Conservation (phyloP, 176 grass and related monocot genomes). For the Carex parvula region DNA sequence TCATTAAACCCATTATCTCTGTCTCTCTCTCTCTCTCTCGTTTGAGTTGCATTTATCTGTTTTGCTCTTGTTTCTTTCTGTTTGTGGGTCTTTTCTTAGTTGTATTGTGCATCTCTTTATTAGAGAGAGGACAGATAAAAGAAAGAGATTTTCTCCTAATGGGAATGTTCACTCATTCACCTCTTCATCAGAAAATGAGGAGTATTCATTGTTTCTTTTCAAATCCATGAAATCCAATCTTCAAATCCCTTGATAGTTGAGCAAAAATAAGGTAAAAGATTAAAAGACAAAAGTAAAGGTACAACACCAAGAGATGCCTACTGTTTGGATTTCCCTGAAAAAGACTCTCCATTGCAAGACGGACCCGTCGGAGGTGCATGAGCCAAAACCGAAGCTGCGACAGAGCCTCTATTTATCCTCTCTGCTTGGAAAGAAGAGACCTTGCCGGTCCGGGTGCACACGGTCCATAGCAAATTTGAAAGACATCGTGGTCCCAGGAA, state of each 20-base stretch:
- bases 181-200: not conserved
- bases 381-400: constrained; percentile 23
- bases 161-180: not conserved
- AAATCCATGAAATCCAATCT: constrained; percentile 3
- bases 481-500: constrained; percentile 44
- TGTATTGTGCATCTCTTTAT: constrained; percentile 9
- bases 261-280: too few relatives aligned
- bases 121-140: not conserved
- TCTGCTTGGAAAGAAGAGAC: constrained; percentile 22
- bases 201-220: not conserved
- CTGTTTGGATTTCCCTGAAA: constrained; percentile 68
- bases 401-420: constrained; percentile 27
- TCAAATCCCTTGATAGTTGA: not conserved
- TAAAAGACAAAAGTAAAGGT: too few relatives aligned
- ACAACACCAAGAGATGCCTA: constrained; percentile 27
- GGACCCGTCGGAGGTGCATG: constrained; percentile 41
- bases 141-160: not conserved
- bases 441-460: constrained; percentile 54
- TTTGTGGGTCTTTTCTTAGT: not conserved
- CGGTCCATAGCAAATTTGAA: constrained; percentile 67
- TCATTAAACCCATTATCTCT: constrained; percentile 9
- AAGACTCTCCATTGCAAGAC: constrained; percentile 60
- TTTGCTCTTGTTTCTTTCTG: not conserved
- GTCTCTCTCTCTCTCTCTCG: not conserved
- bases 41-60: constrained; percentile 8